Evolutionary conservation across 1,284 basidiomycete genomes (phyloP), one percentile per base, ranked within the genome.

Genomic region (Wolfiporia cocos): DNA sequence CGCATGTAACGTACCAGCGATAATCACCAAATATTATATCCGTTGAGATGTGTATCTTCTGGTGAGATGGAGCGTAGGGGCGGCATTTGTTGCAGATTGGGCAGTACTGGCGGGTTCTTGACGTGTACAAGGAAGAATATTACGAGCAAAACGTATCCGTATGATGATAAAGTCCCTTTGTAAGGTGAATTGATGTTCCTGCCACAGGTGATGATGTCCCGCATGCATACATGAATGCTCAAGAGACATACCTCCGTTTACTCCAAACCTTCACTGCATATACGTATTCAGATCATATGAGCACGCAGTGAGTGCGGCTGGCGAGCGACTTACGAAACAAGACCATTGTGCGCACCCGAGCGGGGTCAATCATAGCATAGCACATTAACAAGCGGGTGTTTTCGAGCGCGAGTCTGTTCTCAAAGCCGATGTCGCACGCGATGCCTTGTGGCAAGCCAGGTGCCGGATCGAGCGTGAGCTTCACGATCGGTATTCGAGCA

Each of bases 181-280:
- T 97, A 99, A 15, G 95, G 93, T 44, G 92, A 96, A 65, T 99
- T 97, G 66, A 99, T 96, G 78, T 96, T 94, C 67, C 90, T 90
- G 54, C 20, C n/a, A n/a, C n/a, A n/a, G n/a, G n/a, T n/a, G n/a
- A n/a, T n/a, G n/a, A 35, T n/a, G 19, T 15, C 10, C 19, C 2
- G 18, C 4, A 3, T 30, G 42, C 18, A 41, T 45, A 15, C 2
- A 30, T 18, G 14, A 31, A 22, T 22, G 26, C 41, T 23, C 26
- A 15, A 24, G n/a, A 23, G 6, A 58, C 71, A 39, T 40, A 85
- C 86, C 91, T 78, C 62, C 94, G 77, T 70, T 99, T 99, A 58
- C 92, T 92, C 95, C 95, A 99, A 24, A 99, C 92, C 74, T 99
- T 99, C 59, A 99, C 92, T 94, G 53, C 15, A 24, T 33, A 39